Base-by-base conservation (phyloP, 257 asterid genomes). In the Dorcoceras hygrometricum region DNA sequence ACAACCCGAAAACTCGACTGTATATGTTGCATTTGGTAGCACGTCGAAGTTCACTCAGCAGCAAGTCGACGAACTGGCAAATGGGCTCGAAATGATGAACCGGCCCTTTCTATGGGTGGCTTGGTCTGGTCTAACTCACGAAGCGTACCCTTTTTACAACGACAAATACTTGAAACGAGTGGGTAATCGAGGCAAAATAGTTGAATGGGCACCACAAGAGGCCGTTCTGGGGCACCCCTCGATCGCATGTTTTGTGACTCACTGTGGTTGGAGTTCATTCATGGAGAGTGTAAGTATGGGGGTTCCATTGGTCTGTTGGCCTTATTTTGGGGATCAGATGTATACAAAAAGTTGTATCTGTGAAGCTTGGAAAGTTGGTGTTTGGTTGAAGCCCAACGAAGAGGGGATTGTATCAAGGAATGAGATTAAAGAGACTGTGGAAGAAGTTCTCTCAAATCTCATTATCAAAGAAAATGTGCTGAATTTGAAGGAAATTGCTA, bases 201-300 rank as follows among this genome's bases (percentile, higher is more conserved):
- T 85, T 0, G 88, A 85, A 39, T 88, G 95, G 95, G 90, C 90
- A n/a, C 86, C 86, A 1, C 95, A 85, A 36, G 92, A 85, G 62
- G 71, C 29, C 57, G 87, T 88, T 11, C 51, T 85, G 19, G 75
- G 74, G 32, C 90, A 85, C 80, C 80, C 79, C 1, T 68, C 88
- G 5, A 27, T 80, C 4, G 80, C 77, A 0, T 85, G 95, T 72
- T 87, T 83, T 48, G 0, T 87, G 0, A 81, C 89, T 8, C 95
- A 87, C 26, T 85, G 88, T 56, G 95, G 95, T 0, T 87, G 90
- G 92, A 76, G 79, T 29, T 88, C 95, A 6, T 59, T 75, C 7
- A 9, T 83, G 81, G 95, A 88, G 79, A 77, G 95, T 59, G 6
- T 82, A 72, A 81, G 84, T 74, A 60, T 53, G 56, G 92, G 95